Percentiles rank a stretch among this genome's conserved stretches.
Evolutionary conservation across 2,329 filamentous ascomycete species (phyloP).

Genomic region (Waltergamsia citrina): DNA sequence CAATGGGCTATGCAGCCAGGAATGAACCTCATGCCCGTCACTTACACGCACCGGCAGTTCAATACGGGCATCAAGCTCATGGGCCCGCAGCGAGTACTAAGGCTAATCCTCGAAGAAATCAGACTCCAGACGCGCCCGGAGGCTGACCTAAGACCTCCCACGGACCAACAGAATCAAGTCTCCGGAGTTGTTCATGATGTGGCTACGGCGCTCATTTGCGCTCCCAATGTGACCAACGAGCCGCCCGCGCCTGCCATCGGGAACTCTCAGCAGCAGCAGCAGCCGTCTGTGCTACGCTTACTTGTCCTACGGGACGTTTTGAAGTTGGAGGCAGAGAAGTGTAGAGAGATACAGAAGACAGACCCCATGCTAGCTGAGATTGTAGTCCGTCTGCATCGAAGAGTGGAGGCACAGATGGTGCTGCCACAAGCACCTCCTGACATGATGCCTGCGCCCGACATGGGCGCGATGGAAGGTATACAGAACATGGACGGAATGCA

Average conservation of each 20-base stretch:
- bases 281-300: slow-evolving; percentile 28
- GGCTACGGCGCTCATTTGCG: slow-evolving; percentile 58
- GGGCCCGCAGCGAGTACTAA: slow-evolving; percentile 64
- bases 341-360: slow-evolving; percentile 43
- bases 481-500: slow-evolving; percentile 2
- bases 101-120: slow-evolving; percentile 28
- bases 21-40: slow-evolving; percentile 46
- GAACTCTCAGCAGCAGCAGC: slow-evolving; percentile 12
- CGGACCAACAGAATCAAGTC: slow-evolving; percentile 10
- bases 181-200: slow-evolving; percentile 52
- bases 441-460: slow-evolving; percentile 29
- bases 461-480: slow-evolving; percentile 21
- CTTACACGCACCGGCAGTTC: slow-evolving; percentile 65
- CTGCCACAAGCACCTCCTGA: slow-evolving; percentile 17
- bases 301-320: slow-evolving; percentile 53
- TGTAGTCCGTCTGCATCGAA: slow-evolving; percentile 51
- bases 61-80: slow-evolving; percentile 50
- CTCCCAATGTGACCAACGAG: slow-evolving; percentile 46
- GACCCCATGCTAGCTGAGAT: slow-evolving; percentile 50
- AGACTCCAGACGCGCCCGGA: background rate
- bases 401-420: slow-evolving; percentile 56
- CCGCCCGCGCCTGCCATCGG: slow-evolving; percentile 22
- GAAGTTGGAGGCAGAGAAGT: slow-evolving; percentile 47
- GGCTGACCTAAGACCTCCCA: slow-evolving; percentile 9
- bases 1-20: slow-evolving; percentile 54